Base-by-base conservation (phyloP, 768 basidiomycete species). In the Lactifluus volemus region DNA sequence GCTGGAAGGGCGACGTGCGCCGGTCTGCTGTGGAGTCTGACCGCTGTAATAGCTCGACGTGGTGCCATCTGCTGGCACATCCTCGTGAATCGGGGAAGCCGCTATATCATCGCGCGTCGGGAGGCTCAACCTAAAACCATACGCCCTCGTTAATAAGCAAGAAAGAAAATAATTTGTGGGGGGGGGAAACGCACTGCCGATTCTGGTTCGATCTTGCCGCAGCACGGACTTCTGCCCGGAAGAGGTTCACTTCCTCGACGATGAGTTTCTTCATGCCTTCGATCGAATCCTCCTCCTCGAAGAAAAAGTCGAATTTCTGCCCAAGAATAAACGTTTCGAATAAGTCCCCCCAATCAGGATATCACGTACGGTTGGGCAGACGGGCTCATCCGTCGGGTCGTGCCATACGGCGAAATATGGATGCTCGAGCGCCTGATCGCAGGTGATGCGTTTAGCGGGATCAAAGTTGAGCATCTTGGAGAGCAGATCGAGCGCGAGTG, bases 321-420 rank as follows among this genome's bases (percentile, higher is more conserved):
- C 38, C 38, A 14, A 21, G 55, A 68, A 21, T 11, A 47, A 19
- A 19, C 1, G 4, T 6, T 4, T 6, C 10, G 10, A 41, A 14
- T 12, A 11, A 41, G 1, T 36, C 34, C 1, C 34, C 7, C 34
- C 14, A 39, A 34, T 12, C 9, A 8, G 38, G 10, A 11, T 10
- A 38, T 55, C 53, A 74, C 79, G 68, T 67, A 92, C 93, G 52
- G 81, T 73, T 41, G 90, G 84, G 72, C 93, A 97, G 41, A 82
- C 67, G 0, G 95, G 95, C 72, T 97, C 95, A 70, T 98, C 95
- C 10, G 89, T 84, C 19, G 94, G 94, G 72, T 98, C 97, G 70
- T 98, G 95, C 97, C 97, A 99, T 11, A 98, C 97, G 62, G 89
- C 84, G 63, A 92, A 76, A 75, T 98, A 99, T 2, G 95, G 93